A percentile compares a stretch with the other conserved stretches of the same genome.
phyloP scores from a whole-genome alignment of 129 eudicot genomes.

The Ambrosia artemisiifolia region DNA sequence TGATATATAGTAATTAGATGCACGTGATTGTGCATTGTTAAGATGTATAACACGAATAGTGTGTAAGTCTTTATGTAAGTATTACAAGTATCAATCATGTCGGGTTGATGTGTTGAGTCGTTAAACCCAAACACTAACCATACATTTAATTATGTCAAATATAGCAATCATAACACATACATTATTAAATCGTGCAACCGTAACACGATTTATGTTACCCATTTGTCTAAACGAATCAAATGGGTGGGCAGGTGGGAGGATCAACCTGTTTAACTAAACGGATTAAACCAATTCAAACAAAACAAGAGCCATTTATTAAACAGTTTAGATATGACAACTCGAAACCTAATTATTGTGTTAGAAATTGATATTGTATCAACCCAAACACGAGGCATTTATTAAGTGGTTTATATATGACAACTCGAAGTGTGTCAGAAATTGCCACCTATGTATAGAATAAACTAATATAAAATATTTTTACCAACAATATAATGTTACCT shows the following conservation, averaged over 20 bases:
- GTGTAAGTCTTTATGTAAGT: background rate
- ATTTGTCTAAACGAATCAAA: background rate
- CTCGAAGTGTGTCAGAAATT: too few relatives aligned
- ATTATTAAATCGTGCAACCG: background rate
- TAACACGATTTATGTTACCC: background rate
- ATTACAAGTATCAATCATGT: background rate
- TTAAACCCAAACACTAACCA: background rate
- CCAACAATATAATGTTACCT: slow-evolving; percentile 36
- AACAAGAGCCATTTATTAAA: too few relatives aligned
- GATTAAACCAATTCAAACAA: too few relatives aligned
- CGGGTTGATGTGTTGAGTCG: background rate
- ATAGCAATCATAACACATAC: background rate
- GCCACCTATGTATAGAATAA: too few relatives aligned
- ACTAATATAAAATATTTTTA: background rate
- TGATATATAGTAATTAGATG: background rate
- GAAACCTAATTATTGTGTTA: too few relatives aligned
- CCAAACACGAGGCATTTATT: background rate
- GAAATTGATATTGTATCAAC: background rate
- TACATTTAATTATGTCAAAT: background rate
- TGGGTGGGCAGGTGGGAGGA: background rate
- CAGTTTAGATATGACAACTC: too few relatives aligned
- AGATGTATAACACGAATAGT: background rate
- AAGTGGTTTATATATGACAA: background rate
- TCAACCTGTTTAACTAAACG: background rate
- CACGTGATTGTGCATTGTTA: background rate